Base-by-base conservation (phyloP, 305 asterid genomes). In the Galium porrigens region DNA sequence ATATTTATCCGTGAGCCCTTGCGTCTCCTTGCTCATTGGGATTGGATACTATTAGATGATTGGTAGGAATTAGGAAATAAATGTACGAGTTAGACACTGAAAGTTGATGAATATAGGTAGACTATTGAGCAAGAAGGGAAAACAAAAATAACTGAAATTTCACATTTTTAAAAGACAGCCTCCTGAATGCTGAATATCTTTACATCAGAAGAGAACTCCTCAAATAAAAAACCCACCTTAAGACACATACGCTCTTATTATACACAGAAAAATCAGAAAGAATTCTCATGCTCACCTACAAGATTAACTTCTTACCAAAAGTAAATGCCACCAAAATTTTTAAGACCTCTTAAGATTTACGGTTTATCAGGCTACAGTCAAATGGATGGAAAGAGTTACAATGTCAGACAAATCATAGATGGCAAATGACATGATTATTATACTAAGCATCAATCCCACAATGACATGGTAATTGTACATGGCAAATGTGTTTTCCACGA, bases 1-100 rank as follows among this genome's bases (percentile, higher is more conserved):
- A 66, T 88, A 88, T 65, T 71, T 79, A 75, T 91, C 98, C 5
- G 96, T 88, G 65, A 72, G 72, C 60, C 98, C 98, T 71, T 85
- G 95, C 0, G 96, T 91, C 82, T 91, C 98, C 76, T 84, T 79
- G 48, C 62, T 79, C 46, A 70, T 11, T 41, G 96, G 96, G 39
- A 91, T 25, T 62, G 98, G 98, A 80, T 91, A 88, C 98, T 91
- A 72, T 55, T 20, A 54, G 52, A 46, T 34, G 41, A n/a, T n/a
- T 56, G 68, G 70, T 33, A 64, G 32, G 22, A 22, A 22, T 22
- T 22, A 22, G 22, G 37, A 61, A 25, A 58, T 11, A 56, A 54
- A 61, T 30, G 46, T 39, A 61, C 27, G 51, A 70, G 32, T 70
- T 60, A 62, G 72, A 68, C 34, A 51, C 68, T 66, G 55, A 65